A percentile compares a stretch with the other conserved stretches of the same genome.
phyloP scores from a whole-genome alignment of 2,329 filamentous ascomycete species.

The Colletotrichum tanaceti region DNA sequence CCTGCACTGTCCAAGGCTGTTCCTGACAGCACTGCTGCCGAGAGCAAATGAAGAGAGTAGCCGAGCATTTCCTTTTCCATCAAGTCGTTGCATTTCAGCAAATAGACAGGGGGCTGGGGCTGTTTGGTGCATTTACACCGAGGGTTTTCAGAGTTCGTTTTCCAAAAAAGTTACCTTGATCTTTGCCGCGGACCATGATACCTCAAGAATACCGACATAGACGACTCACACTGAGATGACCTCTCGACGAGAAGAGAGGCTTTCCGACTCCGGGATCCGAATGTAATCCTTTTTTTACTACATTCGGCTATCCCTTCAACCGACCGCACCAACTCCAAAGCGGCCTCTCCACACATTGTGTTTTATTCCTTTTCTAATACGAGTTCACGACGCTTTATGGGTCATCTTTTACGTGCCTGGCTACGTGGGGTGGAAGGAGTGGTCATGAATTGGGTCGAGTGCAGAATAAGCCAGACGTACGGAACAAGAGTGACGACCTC shows the following conservation, averaged over 20 bases:
- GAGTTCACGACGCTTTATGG: slow-evolving; percentile 40
- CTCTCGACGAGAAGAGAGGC: slow-evolving; percentile 48
- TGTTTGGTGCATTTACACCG: slow-evolving; percentile 61
- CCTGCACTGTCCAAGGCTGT: slow-evolving; percentile 73
- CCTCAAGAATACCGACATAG: slow-evolving; percentile 57
- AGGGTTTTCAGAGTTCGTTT: slow-evolving; percentile 59
- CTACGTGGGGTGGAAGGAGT: slow-evolving; percentile 11
- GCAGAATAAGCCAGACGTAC: slow-evolving; percentile 22
- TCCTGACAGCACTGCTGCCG: slow-evolving; percentile 58
- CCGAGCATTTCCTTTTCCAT: slow-evolving; percentile 46
- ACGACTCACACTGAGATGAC: slow-evolving; percentile 53
- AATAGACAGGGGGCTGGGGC: slow-evolving; percentile 63
- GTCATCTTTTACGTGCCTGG: slow-evolving; percentile 35
- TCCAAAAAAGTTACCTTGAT: slow-evolving; percentile 61
- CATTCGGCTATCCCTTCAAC: slow-evolving; percentile 45
- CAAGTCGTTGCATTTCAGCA: slow-evolving; percentile 58
- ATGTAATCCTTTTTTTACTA: slow-evolving; percentile 46
- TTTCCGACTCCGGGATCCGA: slow-evolving; percentile 44
- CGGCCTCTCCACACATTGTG: slow-evolving; percentile 28
- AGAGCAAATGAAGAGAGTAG: slow-evolving; percentile 55
- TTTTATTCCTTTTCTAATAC: slow-evolving; percentile 40
- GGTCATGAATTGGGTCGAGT: slow-evolving; percentile 13
- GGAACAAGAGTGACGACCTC: slow-evolving; percentile 28
- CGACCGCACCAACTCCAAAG: slow-evolving; percentile 23
- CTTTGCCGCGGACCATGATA: slow-evolving; percentile 61